phyloP scores from a whole-genome alignment of 305 asterid species.

The Fraxinus platypoda region DNA sequence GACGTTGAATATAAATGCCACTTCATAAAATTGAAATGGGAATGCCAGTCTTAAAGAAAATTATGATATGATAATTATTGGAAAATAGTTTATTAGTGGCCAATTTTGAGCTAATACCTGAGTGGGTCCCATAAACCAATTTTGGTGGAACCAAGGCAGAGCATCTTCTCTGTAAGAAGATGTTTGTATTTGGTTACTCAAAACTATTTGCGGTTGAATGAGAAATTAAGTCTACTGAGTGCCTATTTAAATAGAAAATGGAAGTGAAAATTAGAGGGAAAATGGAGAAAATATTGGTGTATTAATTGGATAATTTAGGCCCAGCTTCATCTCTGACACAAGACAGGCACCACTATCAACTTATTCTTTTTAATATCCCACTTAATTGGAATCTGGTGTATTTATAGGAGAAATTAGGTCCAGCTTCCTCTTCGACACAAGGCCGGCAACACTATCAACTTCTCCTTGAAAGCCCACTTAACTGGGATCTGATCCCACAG shows the following conservation, averaged over 20 bases:
- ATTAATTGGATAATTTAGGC: not conserved
- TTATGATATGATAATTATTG: not conserved
- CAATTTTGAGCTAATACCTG: not conserved
- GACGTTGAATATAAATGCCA: not conserved
- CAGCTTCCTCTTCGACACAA: not conserved
- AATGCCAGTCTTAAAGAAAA: not conserved
- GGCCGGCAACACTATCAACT: not conserved
- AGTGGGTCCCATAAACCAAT: not conserved
- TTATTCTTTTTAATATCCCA: not conserved
- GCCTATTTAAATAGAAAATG: not conserved
- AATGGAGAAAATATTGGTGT: not conserved
- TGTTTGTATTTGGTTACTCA: not conserved
- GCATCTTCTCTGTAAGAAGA: not conserved
- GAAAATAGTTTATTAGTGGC: not conserved
- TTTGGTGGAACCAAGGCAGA: not conserved
- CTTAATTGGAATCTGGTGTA: not conserved
- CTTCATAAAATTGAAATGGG: not conserved
- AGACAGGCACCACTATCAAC: not conserved
- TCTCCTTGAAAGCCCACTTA: not conserved
- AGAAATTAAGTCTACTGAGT: not conserved
- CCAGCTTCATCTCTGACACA: not conserved
- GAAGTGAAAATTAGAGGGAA: not conserved
- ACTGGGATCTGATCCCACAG: not conserved
- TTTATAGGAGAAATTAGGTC: not conserved
- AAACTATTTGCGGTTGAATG: not conserved